phyloP scores from a whole-genome alignment of 768 basidiomycete species.

The Mycena rebaudengoi region DNA sequence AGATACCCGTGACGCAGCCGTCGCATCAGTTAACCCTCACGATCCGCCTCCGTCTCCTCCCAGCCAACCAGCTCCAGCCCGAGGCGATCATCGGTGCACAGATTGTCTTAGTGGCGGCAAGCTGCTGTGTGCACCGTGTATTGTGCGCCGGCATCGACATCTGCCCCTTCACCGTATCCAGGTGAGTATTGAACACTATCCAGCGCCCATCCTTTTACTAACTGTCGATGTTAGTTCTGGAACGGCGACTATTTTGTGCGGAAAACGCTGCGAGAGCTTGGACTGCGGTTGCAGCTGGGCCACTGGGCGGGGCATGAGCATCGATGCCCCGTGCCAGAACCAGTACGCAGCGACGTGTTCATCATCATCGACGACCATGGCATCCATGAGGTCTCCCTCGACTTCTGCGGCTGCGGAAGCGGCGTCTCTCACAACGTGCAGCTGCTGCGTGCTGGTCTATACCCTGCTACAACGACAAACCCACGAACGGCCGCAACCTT shows the following conservation, averaged over 20 bases:
- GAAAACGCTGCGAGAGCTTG: not conserved
- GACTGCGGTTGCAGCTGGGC: not conserved
- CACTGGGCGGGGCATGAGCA: not conserved
- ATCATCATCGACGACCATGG: conserved; percentile 12
- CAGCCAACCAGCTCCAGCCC: too few relatives aligned
- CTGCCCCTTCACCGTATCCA: not conserved
- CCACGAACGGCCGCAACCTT: conserved; percentile 19
- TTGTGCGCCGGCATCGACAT: not conserved
- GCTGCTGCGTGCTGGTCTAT: not conserved
- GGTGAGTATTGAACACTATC: too few relatives aligned
- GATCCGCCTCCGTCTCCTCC: too few relatives aligned
- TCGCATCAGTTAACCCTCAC: too few relatives aligned
- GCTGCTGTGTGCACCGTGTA: not conserved
- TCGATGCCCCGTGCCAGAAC: not conserved
- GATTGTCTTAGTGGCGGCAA: not conserved
- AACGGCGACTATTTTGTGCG: not conserved
- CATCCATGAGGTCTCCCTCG: conserved; percentile 17
- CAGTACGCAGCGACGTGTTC: not conserved
- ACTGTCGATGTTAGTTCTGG: too few relatives aligned
- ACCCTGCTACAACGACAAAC: conserved; percentile 19
- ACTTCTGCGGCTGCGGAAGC: conserved; percentile 22
- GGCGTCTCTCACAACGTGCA: conserved; percentile 7
- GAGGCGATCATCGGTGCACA: not conserved
- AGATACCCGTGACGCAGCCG: too few relatives aligned
- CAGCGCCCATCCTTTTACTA: too few relatives aligned